Base-by-base conservation (phyloP, 2,329 filamentous ascomycete genomes). In the Apiospora sp. region DNA sequence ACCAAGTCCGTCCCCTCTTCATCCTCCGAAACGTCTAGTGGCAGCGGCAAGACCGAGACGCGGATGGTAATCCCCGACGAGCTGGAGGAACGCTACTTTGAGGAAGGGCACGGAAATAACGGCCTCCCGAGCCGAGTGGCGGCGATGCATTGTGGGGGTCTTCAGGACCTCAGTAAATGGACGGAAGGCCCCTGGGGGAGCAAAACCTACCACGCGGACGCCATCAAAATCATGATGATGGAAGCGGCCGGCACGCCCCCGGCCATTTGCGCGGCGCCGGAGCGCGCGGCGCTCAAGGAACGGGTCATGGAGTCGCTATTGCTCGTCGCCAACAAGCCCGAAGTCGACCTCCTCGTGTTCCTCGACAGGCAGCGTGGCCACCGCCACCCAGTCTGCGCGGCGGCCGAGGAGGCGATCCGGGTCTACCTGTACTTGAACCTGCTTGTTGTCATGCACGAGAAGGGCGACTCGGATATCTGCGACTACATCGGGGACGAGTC, bases 341-440 rank as follows among this genome's bases (percentile, higher is more conserved):
- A 46, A 14, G 19, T 16, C 1, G 7, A 69, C 8, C 16, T 69
- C 27, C 14, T 14, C 34, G 12, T 44, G 19, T 37, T 69, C 44
- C 1, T 69, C 4, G 16, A 49, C 2, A 4, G 13, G 44, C 44
- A 12, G 27, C 44, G 37, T 19, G 67, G 24, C 16, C 44, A 49
- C 27, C 43, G 16, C 44, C n/a, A n/a, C 27, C 44, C 27, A 1
- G 44, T 69, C 27, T 34, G 44, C 44, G 54, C 16, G 27, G 67
- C 34, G 14, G 67, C 67, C 27, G 67, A 69, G 67, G 67, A 69
- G 44, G 67, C 22, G 44, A 8, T 69, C 13, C 43, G 67, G 44
- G 67, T 41, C 27, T 69, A 69, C 44, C 19, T 69, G 14, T 69
- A 49, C 27, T 16, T 69, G 24, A 69, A 69, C 67, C 67, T 69